phyloP scores from a whole-genome alignment of 1,284 basidiomycete species.

The Schizopora paradoxa region DNA sequence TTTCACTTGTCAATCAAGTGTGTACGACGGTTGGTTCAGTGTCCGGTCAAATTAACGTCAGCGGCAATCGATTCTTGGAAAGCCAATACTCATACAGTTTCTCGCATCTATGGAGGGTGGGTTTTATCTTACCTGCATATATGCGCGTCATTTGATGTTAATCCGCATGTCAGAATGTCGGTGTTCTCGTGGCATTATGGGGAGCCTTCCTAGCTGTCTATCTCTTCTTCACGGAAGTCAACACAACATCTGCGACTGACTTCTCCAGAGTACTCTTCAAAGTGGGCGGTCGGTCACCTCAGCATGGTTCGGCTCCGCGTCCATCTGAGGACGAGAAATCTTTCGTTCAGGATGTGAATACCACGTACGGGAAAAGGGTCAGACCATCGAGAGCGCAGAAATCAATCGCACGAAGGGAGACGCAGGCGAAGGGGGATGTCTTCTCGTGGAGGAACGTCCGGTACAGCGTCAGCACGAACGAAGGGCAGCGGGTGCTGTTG shows the following conservation, averaged over 20 bases:
- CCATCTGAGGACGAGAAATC: too few species aligned
- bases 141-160: slow-evolving; percentile 7
- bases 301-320: slow-evolving; percentile 2
- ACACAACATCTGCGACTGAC: slow-evolving; percentile 30
- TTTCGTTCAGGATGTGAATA: too few species aligned
- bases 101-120: slow-evolving; percentile 64
- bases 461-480: slow-evolving; percentile 57
- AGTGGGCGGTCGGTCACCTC: slow-evolving; percentile 28
- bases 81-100: slow-evolving; percentile 60
- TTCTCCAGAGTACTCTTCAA: slow-evolving; percentile 39
- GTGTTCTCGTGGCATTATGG: slow-evolving; percentile 49
- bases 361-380: too few species aligned
- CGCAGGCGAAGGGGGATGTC: slow-evolving; percentile 33
- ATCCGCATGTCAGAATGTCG: slow-evolving; percentile 41
- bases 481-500: slow-evolving; percentile 56
- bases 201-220: slow-evolving; percentile 43
- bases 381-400: background rate
- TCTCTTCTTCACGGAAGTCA: slow-evolving; percentile 48
- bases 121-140: background rate
- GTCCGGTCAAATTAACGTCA: slow-evolving; percentile 41
- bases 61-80: slow-evolving; percentile 49
- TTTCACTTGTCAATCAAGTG: slow-evolving; percentile 50
- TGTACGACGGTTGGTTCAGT: slow-evolving; percentile 54
- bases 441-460: slow-evolving; percentile 62
- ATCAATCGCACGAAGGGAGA: slow-evolving; percentile 6